Evolutionary conservation across 306 rosid genomes (phyloP).

Genomic region (Sophora flavescens): DNA sequence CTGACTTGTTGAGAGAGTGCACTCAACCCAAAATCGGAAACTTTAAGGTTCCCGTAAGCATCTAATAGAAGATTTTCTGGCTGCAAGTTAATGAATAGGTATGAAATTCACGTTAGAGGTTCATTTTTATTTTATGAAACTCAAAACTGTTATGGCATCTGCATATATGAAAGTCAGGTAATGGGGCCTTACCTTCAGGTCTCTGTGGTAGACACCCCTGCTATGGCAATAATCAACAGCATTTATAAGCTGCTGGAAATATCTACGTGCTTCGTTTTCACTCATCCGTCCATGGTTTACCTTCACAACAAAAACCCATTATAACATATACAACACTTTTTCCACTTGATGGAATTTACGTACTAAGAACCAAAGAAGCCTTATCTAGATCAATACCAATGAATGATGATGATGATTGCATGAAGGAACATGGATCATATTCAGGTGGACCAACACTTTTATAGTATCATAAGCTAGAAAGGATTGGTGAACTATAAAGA

Average conservation of each 20-base stretch:
- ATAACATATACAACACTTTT: conserved; percentile 34
- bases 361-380: conserved; percentile 38
- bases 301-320: conserved; percentile 52
- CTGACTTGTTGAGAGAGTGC: conserved; percentile 94
- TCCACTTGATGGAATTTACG: conserved; percentile 15
- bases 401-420: background rate
- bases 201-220: conserved; percentile 97
- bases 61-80: conserved; percentile 96
- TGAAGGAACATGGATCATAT: conserved; percentile 17
- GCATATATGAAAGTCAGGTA: background rate
- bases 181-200: conserved; percentile 74
- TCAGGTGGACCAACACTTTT: background rate
- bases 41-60: conserved; percentile 84
- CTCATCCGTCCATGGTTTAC: conserved; percentile 94
- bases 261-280: conserved; percentile 89
- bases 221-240: conserved; percentile 99
- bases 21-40: conserved; percentile 97
- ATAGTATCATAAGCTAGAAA: conserved; percentile 16
- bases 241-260: conserved; percentile 97
- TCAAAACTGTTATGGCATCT: conserved; percentile 4
- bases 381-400: conserved; percentile 11
- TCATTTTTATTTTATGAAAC: conserved; percentile 5
- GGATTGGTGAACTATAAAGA: conserved; percentile 19
- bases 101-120: conserved; percentile 27
- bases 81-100: conserved; percentile 59